Evolutionary conservation across 2,329 filamentous ascomycete genomes (phyloP), one percentile per base, ranked within the genome.

Genomic region (Drechmeria coniospora): DNA sequence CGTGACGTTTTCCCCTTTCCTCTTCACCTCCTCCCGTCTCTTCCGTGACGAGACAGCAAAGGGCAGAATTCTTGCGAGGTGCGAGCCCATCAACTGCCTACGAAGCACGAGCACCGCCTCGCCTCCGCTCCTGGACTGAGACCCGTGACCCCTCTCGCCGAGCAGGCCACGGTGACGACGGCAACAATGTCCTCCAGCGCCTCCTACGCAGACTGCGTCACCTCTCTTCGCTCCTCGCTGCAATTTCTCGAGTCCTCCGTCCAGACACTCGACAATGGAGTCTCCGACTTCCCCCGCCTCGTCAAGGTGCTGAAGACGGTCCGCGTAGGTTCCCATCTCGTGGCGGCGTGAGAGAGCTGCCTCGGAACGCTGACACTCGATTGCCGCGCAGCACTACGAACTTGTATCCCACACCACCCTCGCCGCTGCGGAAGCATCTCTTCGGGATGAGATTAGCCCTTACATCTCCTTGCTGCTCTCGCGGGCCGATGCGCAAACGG

Each of bases 331-430:
- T 21, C 18, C 14, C 13, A 10, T 16, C 18, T 23, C 4, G 6
- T n/a, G 5, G n/a, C n/a, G n/a, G n/a, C n/a, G n/a, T n/a, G n/a
- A n/a, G n/a, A n/a, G n/a, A n/a, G n/a, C n/a, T n/a, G n/a, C n/a
- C n/a, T n/a, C n/a, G n/a, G n/a, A n/a, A n/a, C n/a, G n/a, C n/a
- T n/a, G n/a, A n/a, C n/a, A n/a, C n/a, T n/a, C n/a, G n/a, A n/a
- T n/a, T n/a, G n/a, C n/a, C n/a, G n/a, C n/a, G 18, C 35, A 92
- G 77, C 86, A 93, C 57, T 94, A 92, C 55, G 86, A 94, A 51
- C 74, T 93, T 23, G 80, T 93, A 41, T 81, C 84, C 11, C 82
- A 92, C 49, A 72, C 79, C 9, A 80, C 80, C 28, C 71, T 94
- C 24, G 74, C 76, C 35, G 68, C 77, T 36, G 86, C 86, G 18